These are phyloP conservation scores for Brasenia schreberi DNA, from an alignment of 164 flowering plant species.

Conservation along the genomic window DNA sequence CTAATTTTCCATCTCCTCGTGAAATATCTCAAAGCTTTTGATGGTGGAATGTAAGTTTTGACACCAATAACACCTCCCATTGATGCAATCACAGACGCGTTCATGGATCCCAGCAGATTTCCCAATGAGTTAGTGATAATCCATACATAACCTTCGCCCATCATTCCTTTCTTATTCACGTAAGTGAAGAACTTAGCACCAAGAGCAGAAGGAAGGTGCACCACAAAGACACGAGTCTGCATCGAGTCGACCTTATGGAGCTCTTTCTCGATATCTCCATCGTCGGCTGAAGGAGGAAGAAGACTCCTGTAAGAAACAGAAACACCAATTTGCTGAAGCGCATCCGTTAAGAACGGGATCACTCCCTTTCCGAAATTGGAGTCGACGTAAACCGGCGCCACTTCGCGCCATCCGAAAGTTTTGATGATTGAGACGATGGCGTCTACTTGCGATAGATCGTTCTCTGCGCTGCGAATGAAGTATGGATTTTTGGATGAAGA, in stretches of 20 bases:
- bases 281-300: conserved; percentile 16
- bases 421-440: conserved; percentile 1
- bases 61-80: conserved; percentile 42
- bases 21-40: conserved; percentile 15
- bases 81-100: conserved; percentile 9
- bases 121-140: conserved; percentile 23
- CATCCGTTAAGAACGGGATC: conserved; percentile 2
- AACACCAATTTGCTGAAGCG: conserved; percentile 13
- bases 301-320: conserved; percentile 18
- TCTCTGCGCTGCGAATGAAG: background rate
- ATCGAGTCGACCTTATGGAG: conserved; percentile 23
- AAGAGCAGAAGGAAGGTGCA: conserved; percentile 19
- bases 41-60: conserved; percentile 14
- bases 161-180: conserved; percentile 21
- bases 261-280: conserved; percentile 19
- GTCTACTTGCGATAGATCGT: background rate
- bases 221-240: conserved; percentile 25
- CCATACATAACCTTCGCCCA: conserved; percentile 35
- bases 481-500: background rate
- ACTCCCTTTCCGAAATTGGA: background rate
- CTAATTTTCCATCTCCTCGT: background rate
- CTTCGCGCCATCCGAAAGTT: conserved; percentile 4
- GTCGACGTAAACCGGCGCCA: background rate
- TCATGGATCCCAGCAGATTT: conserved; percentile 4
- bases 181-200: conserved; percentile 15